A percentile compares a stretch with the other conserved stretches of the same genome.
phyloP scores from a whole-genome alignment of 306 rosid genomes.

The Rosa chinensis region DNA sequence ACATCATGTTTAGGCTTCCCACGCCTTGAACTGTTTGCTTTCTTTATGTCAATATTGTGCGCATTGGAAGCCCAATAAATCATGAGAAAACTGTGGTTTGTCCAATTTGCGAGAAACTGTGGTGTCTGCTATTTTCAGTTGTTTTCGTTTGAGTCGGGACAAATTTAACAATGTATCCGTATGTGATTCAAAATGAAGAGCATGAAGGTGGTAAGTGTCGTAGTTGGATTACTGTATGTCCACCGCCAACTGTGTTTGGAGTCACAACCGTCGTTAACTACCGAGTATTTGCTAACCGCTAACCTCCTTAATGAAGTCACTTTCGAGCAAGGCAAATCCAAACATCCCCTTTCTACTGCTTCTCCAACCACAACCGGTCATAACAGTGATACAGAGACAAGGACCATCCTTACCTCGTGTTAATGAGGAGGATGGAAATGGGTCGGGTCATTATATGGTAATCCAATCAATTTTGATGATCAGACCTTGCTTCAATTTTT shows the following conservation, averaged over 20 bases:
- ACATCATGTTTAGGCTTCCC: background rate
- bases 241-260: no score
- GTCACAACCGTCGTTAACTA: no score
- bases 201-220: background rate
- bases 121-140: background rate
- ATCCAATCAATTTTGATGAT: no score
- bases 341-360: background rate
- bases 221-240: no score
- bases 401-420: background rate
- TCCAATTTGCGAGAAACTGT: background rate
- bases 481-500: background rate
- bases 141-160: background rate
- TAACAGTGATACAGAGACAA: background rate
- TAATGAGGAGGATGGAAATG: background rate
- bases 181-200: background rate
- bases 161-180: background rate
- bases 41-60: background rate
- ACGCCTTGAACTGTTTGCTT: background rate
- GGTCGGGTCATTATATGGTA: background rate
- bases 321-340: background rate
- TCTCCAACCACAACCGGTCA: background rate
- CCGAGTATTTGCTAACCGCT: background rate
- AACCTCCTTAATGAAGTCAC: background rate
- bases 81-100: background rate
- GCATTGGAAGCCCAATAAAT: no score